A percentile compares a stretch with the other conserved stretches of the same genome.
Conservation (phyloP, 352 stramenopile species). For the Globisporangium carolinianum region DNA sequence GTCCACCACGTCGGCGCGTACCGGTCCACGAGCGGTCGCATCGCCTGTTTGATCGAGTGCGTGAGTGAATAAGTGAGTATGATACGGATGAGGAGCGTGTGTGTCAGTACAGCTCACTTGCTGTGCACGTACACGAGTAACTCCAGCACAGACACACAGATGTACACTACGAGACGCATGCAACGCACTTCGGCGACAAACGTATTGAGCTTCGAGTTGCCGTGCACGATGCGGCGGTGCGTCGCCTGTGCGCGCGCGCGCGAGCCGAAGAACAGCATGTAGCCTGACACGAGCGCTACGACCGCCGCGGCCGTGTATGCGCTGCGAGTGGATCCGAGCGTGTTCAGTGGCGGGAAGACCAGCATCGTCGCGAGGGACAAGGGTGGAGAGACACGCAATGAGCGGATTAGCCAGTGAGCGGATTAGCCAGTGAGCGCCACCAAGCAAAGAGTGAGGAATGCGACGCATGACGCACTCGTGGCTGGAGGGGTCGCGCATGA, state of each 20-base stretch:
- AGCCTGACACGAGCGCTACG: conserved; percentile 6
- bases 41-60: background rate
- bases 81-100: background rate
- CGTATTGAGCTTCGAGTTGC: conserved; percentile 11
- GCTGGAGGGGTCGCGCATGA: conserved; percentile 7
- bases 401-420: no score
- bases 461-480: conserved; percentile 2
- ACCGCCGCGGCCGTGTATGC: conserved; percentile 2
- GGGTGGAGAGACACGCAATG: background rate
- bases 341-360: background rate
- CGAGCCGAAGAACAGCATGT: conserved; percentile 4
- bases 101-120: no score
- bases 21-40: conserved; percentile 1
- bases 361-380: background rate
- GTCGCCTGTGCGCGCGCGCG: background rate
- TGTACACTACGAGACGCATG: no score
- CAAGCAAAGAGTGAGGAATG: background rate
- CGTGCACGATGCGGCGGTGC: conserved; percentile 12
- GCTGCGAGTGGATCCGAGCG: background rate
- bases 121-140: background rate
- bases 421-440: no score
- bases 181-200: conserved; percentile 6
- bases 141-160: background rate
- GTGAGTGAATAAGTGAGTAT: background rate
- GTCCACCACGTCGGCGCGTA: conserved; percentile 75